Evolutionary conservation across 2,329 filamentous ascomycete genomes (phyloP), one percentile per base, ranked within the genome.

Genomic region (Pestalotiopsis sp.): DNA sequence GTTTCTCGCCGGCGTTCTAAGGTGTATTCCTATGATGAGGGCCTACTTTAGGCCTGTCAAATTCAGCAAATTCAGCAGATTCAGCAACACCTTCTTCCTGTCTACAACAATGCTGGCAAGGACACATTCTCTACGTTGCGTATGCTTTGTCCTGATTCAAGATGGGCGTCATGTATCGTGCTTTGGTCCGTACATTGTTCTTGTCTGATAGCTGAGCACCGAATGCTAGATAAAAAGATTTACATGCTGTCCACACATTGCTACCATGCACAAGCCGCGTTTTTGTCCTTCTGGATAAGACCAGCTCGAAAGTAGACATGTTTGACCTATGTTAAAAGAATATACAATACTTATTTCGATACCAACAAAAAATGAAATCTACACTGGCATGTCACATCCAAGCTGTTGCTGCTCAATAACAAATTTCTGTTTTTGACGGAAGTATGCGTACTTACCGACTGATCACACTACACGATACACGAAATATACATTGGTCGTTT

Each of bases 1-100:
- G 44, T 57, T 62, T 65, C 57, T 65, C 30, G 6, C 30, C n/a
- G 68, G 68, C 68, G 68, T 69, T 69, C 24, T 38, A 39, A 20
- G 65, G 65, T 66, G 35, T 64, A n/a, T 64, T 64, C 30, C 26
- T 64, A n/a, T 22, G 22, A 22, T 22, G 6, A 22, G 13, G 17
- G 17, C 39, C 61, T 17, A n/a, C 11, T 64, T 10, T n/a, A 14
- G 30, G 58, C 58, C 58, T 26, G n/a, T 61, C n/a, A 14, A 35
- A 11, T 61, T 39, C 17, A 39, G 58, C 35, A 61, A 10, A 26
- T 26, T 26, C 26, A 26, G 26, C 26, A 26, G 4, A 39, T 35
- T 35, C 38, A 61, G 30, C 30, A 35, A 35, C 30, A 35, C 30
- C 9, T 35, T 35, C 30, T 61, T 35, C 58, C 58, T 61, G 58